A percentile compares a stretch with the other conserved stretches of the same genome.
Conservation (phyloP, 2,329 filamentous ascomycete genomes). For the Botrytis tulipae region DNA sequence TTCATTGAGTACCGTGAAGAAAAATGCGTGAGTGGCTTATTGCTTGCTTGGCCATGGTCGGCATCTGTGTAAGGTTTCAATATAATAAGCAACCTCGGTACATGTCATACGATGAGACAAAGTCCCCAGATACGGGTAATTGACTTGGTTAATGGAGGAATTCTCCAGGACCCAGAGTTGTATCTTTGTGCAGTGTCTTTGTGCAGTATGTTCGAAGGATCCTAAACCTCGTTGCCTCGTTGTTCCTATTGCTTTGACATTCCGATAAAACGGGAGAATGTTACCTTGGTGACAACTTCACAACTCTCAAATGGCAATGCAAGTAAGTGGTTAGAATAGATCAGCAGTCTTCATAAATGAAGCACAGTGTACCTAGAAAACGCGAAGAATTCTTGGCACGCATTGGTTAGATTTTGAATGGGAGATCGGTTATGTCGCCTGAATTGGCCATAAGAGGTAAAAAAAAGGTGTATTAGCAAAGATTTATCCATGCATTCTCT, state of each 20-base stretch:
- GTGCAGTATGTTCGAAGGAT: not conserved
- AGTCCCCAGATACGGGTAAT: not conserved
- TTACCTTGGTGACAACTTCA: not conserved
- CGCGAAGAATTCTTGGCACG: conserved; percentile 12
- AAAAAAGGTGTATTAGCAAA: not conserved
- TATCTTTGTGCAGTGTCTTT: not conserved
- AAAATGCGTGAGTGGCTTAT: not conserved
- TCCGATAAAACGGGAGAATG: not conserved
- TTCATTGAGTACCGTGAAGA: not conserved
- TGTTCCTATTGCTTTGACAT: not conserved
- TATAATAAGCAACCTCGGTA: conserved; percentile 2
- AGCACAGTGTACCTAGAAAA: not conserved
- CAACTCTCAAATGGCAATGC: not conserved
- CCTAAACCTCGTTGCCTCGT: not conserved
- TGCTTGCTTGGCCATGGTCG: not conserved
- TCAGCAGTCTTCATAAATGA: not conserved
- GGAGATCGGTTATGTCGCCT: conserved; percentile 1
- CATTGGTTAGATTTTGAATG: not conserved
- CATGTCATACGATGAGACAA: not conserved
- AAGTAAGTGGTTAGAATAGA: not conserved
- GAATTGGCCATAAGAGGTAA: conserved; percentile 1
- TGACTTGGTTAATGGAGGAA: not conserved
- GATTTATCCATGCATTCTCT: not conserved
- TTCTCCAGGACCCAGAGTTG: not conserved
- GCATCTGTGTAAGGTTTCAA: not conserved